These are phyloP conservation scores for Phytophthora europaea DNA, from an alignment of 352 stramenopile genomes.

Conservation along the genomic window DNA sequence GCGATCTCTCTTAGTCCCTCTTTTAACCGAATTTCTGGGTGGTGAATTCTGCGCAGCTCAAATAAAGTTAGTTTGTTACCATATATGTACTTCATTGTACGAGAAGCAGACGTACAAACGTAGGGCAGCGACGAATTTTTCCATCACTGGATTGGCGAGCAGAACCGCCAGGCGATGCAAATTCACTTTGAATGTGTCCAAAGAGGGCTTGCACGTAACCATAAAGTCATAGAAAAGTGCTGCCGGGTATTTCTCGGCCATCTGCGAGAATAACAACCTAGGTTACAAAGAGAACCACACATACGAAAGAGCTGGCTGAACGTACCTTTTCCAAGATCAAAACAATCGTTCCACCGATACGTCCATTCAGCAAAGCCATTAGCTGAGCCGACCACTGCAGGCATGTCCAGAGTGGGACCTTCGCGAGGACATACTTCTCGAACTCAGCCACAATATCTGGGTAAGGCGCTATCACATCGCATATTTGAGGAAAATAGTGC, in stretches of 20 bases:
- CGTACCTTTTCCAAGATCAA: constrained; percentile 79
- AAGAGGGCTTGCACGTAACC: constrained; percentile 59
- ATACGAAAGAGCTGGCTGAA: not conserved
- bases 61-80: constrained; percentile 18
- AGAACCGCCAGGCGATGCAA: constrained; percentile 59
- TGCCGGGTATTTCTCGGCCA: constrained; percentile 75
- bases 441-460: constrained; percentile 57
- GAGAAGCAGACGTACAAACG: constrained; percentile 56
- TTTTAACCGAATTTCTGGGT: constrained; percentile 84
- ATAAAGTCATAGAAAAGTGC: constrained; percentile 90
- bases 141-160: constrained; percentile 77
- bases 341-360: constrained; percentile 66
- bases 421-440: constrained; percentile 50
- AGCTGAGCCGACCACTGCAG: constrained; percentile 83
- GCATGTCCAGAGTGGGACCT: constrained; percentile 83
- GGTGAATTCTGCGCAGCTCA: constrained; percentile 64
- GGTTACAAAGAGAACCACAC: constrained; percentile 9
- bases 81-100: not conserved
- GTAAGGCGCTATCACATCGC: constrained; percentile 67
- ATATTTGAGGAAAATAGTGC: constrained; percentile 82
- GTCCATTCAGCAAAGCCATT: constrained; percentile 72
- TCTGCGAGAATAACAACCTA: constrained; percentile 43
- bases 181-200: constrained; percentile 52
- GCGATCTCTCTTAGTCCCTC: constrained; percentile 78
- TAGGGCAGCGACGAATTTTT: constrained; percentile 85